Evolutionary conservation across 768 basidiomycete genomes (phyloP).

Genomic region (Mycena capillaripes): DNA sequence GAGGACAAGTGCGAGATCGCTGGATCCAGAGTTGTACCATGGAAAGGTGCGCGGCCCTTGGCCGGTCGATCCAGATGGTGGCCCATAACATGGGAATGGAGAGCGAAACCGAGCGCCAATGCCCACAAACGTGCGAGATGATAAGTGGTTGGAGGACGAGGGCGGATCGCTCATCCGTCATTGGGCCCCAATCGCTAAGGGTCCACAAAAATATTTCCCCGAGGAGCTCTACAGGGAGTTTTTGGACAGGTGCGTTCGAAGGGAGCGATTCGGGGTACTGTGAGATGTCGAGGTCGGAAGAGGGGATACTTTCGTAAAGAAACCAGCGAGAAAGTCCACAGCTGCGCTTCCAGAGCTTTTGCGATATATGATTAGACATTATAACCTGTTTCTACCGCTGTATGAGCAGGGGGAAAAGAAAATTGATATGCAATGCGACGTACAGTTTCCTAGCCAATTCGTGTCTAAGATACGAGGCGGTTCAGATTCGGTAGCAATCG

Average conservation of each 20-base stretch:
- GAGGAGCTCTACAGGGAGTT: constrained; percentile 32
- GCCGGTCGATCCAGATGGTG: constrained; percentile 35
- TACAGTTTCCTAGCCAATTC: constrained; percentile 8
- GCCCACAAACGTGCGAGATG: constrained; percentile 34
- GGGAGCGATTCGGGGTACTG: background rate
- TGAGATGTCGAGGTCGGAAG: background rate
- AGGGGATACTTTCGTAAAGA: constrained; percentile 15
- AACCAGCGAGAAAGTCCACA: constrained; percentile 22
- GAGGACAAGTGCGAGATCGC: constrained; percentile 28
- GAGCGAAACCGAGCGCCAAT: constrained; percentile 31
- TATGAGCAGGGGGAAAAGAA: background rate
- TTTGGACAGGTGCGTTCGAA: constrained; percentile 18
- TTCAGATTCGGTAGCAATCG: background rate
- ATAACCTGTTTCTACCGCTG: background rate
- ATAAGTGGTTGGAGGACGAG: constrained; percentile 29
- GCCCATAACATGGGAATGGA: constrained; percentile 35
- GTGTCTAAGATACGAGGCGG: background rate
- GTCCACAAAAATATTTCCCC: constrained; percentile 31
- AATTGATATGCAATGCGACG: background rate
- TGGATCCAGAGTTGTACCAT: constrained; percentile 36
- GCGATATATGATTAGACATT: constrained; percentile 17
- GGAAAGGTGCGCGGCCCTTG: constrained; percentile 22
- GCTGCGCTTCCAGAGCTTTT: constrained; percentile 30
- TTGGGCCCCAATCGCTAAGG: constrained; percentile 25
- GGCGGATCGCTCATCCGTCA: constrained; percentile 16